phyloP scores from a whole-genome alignment of 176 grass and related monocot genomes.

The Musa itinerans region DNA sequence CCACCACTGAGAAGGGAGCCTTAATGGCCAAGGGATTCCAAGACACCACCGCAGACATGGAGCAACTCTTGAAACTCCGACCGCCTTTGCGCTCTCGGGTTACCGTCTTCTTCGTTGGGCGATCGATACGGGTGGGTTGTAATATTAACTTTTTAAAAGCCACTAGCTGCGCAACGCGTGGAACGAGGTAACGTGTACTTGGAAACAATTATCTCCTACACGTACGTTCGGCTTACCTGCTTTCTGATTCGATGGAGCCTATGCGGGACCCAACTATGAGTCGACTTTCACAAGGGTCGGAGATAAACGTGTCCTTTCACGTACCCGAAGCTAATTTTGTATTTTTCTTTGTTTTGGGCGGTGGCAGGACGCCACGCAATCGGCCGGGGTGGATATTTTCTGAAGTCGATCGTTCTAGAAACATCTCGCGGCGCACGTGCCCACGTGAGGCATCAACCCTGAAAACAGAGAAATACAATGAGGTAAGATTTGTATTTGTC shows the following conservation, averaged over 20 bases:
- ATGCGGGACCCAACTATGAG: too few species aligned
- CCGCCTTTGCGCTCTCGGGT: not conserved
- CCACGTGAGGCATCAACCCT: too few species aligned
- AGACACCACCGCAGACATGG: conserved; percentile 34
- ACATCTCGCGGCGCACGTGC: not conserved
- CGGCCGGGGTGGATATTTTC: not conserved
- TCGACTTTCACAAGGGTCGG: too few species aligned
- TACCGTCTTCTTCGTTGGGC: too few species aligned
- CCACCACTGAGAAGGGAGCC: conserved; percentile 8
- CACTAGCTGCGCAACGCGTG: not conserved
- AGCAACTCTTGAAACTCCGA: not conserved
- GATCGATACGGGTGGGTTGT: too few species aligned
- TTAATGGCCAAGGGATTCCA: conserved; percentile 35
- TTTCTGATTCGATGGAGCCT: not conserved
- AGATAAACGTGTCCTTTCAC: not conserved
- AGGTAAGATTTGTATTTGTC: too few species aligned
- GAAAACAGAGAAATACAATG: too few species aligned
- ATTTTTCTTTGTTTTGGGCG: not conserved
- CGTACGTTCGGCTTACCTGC: not conserved
- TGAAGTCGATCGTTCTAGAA: not conserved
- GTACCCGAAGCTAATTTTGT: not conserved
- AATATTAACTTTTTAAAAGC: not conserved
- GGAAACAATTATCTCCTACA: not conserved
- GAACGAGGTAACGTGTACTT: not conserved
- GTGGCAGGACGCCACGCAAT: not conserved